A percentile compares a stretch with the other conserved stretches of the same genome.
phyloP scores from a whole-genome alignment of 1,284 basidiomycete genomes.

The Cryptococcus sp. region DNA sequence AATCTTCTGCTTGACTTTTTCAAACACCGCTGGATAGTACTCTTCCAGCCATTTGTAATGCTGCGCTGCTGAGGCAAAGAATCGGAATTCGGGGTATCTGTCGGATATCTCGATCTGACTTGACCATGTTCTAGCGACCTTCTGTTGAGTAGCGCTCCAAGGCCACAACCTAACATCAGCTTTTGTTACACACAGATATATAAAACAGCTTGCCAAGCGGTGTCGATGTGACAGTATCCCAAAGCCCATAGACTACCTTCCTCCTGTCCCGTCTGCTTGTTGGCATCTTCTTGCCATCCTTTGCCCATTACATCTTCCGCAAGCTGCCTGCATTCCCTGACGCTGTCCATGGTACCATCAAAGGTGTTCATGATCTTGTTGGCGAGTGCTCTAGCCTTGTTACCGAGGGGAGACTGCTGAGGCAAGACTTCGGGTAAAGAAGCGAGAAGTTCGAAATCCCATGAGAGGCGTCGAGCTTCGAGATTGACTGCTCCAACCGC shows the following conservation, averaged over 20 bases:
- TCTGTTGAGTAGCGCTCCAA: conserved; percentile 93
- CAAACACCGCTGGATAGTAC: conserved; percentile 80
- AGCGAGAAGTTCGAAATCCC: conserved; percentile 72
- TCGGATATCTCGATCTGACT: conserved; percentile 86
- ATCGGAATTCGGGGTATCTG: conserved; percentile 90
- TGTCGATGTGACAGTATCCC: conserved; percentile 61
- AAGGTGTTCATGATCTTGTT: conserved; percentile 86
- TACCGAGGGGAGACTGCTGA: conserved; percentile 56
- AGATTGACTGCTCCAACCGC: conserved; percentile 85
- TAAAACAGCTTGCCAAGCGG: too few relatives aligned
- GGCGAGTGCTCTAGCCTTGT: conserved; percentile 70
- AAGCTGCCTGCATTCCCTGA: conserved; percentile 57
- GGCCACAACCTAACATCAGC: too few relatives aligned
- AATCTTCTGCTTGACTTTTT: conserved; percentile 70
- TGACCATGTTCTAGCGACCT: conserved; percentile 84
- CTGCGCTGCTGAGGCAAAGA: conserved; percentile 81
- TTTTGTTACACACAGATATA: too few relatives aligned
- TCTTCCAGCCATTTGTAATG: conserved; percentile 92
- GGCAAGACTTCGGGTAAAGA: conserved; percentile 60
- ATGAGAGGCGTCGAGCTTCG: conserved; percentile 71
- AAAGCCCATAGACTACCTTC: conserved; percentile 23
- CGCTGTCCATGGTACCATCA: conserved; percentile 26
- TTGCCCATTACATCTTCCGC: conserved; percentile 73
- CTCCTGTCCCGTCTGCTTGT: conserved; percentile 1
- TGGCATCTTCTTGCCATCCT: conserved; percentile 59